Evolutionary conservation across 2,329 filamentous ascomycete species (phyloP).

Genomic region (Aspergillus sp.): DNA sequence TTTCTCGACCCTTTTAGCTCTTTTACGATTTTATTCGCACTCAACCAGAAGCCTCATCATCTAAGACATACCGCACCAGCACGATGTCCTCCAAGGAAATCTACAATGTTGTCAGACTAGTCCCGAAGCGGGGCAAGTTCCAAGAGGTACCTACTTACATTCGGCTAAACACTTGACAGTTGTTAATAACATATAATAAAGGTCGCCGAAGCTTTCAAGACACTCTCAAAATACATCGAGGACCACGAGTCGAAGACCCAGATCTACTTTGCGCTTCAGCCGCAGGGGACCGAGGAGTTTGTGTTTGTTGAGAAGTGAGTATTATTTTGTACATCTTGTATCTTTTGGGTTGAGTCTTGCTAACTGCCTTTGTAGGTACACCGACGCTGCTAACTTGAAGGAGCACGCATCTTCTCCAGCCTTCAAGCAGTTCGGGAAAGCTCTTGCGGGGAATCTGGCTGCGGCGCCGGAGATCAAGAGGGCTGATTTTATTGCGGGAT

Average conservation of each 20-base stretch:
- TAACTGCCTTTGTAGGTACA: constrained; percentile 18
- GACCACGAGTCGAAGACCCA: constrained; percentile 26
- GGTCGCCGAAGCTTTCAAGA: constrained; percentile 24
- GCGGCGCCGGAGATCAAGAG: constrained; percentile 22
- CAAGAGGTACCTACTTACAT: constrained; percentile 25
- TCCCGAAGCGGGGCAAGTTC: constrained; percentile 26
- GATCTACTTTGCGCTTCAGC: constrained; percentile 27
- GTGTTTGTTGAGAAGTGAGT: constrained; percentile 28
- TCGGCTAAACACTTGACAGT: too few species aligned
- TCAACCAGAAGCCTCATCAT: background rate
- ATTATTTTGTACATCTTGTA: background rate
- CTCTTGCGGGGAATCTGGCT: constrained; percentile 21
- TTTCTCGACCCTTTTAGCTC: too few species aligned
- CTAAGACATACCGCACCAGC: background rate
- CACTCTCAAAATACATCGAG: constrained; percentile 23
- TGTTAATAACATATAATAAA: background rate
- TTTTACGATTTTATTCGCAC: background rate
- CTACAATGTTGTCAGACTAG: constrained; percentile 28
- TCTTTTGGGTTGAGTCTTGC: background rate
- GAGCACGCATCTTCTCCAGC: constrained; percentile 20
- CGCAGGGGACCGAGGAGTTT: constrained; percentile 23
- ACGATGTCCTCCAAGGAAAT: constrained; percentile 21
- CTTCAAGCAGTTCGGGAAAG: constrained; percentile 24
- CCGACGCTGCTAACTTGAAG: constrained; percentile 24
- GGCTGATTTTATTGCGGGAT: constrained; percentile 21